Percentiles rank a stretch among this genome's conserved stretches.
Evolutionary conservation across 495 filamentous ascomycete species (phyloP).

Genomic region (Aspergillus avenaceus): DNA sequence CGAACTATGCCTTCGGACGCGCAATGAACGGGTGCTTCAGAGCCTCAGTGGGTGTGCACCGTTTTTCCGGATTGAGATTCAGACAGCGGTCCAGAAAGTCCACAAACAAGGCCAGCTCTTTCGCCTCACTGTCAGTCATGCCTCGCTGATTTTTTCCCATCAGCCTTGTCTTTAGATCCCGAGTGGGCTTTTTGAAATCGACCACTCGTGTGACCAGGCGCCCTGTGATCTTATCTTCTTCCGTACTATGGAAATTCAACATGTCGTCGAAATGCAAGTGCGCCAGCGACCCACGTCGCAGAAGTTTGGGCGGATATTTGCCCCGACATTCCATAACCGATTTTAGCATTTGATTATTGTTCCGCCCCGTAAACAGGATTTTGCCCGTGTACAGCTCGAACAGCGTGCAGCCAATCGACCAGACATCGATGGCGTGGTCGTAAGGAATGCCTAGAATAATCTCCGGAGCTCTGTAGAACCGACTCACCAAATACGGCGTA

Average conservation of each 20-base stretch:
- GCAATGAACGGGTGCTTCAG: conserved; percentile 80
- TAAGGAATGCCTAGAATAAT: conserved; percentile 94
- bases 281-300: conserved; percentile 71
- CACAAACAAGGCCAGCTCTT: conserved; percentile 75
- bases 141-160: conserved; percentile 64
- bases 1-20: conserved; percentile 20
- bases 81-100: conserved; percentile 86
- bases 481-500: conserved; percentile 88
- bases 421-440: conserved; percentile 92
- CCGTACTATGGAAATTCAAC: conserved; percentile 79
- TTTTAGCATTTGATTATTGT: conserved; percentile 97
- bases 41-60: conserved; percentile 81
- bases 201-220: conserved; percentile 69
- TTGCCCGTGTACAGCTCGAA: conserved; percentile 97
- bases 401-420: conserved; percentile 94
- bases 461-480: conserved; percentile 95
- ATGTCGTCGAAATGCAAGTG: conserved; percentile 81
- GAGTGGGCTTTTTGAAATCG: conserved; percentile 72
- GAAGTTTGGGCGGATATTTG: conserved; percentile 82
- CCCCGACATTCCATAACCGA: conserved; percentile 95
- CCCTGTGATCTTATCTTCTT: conserved; percentile 80
- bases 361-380: conserved; percentile 89
- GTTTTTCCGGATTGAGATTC: conserved; percentile 87
- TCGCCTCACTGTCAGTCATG: conserved; percentile 69
- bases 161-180: conserved; percentile 76